A percentile compares a stretch with the other conserved stretches of the same genome.
Conservation (phyloP, 495 filamentous ascomycete species). For the Hyaloscypha variabilis region DNA sequence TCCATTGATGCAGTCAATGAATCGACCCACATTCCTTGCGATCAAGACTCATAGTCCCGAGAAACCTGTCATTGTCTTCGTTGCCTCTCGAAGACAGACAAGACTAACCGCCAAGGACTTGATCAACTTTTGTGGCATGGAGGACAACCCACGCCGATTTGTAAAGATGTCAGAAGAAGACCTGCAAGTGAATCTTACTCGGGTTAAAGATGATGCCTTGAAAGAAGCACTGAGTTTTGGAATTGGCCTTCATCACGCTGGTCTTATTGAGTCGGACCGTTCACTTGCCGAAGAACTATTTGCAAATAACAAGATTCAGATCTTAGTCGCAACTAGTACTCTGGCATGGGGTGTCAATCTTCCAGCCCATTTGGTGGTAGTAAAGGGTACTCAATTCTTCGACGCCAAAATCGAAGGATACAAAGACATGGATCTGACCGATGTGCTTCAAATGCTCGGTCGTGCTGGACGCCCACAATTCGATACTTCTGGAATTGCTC, state of each 20-base stretch:
- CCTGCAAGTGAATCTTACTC: conserved; percentile 74
- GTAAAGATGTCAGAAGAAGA: conserved; percentile 94
- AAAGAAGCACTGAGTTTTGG: conserved; percentile 93
- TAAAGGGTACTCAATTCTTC: conserved; percentile 98
- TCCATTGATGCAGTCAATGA: conserved; percentile 99
- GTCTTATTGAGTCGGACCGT: conserved; percentile 91
- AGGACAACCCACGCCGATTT: conserved; percentile 94
- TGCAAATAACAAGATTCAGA: conserved; percentile 96
- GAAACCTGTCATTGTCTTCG: conserved; percentile 98
- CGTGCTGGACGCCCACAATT: conserved; percentile 96
- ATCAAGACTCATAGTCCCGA: conserved; percentile 95
- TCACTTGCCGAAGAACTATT: conserved; percentile 93
- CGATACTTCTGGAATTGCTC: conserved; percentile 90
- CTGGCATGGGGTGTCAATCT: conserved; percentile 99
- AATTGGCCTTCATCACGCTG: conserved; percentile 96
- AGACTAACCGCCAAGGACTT: conserved; percentile 92
- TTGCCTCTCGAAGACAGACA: conserved; percentile 93
- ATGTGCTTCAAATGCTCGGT: conserved; percentile 98
- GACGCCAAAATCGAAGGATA: conserved; percentile 98
- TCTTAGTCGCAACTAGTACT: conserved; percentile 94
- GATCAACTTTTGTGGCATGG: conserved; percentile 97
- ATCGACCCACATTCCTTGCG: conserved; percentile 92
- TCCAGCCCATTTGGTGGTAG: conserved; percentile 94
- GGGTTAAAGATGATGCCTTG: conserved; percentile 90
- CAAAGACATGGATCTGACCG: conserved; percentile 98